A percentile compares a stretch with the other conserved stretches of the same genome.
Evolutionary conservation across 306 rosid genomes (phyloP).

Genomic region (Prinsepia uniflora): DNA sequence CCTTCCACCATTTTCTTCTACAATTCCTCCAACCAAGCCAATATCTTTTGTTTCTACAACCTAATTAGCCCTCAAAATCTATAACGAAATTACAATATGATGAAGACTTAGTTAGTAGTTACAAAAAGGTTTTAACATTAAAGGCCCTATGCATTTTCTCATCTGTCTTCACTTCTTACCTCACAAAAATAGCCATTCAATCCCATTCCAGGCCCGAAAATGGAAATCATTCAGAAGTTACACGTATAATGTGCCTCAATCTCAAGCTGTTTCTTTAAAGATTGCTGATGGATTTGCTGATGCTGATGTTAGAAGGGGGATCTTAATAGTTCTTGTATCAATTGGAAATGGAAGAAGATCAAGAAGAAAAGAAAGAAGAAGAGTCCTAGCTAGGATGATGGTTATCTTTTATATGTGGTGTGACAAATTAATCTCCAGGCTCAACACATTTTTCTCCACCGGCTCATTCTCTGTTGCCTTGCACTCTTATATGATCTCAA

Average conservation of each 20-base stretch:
- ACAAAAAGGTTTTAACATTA: neutral
- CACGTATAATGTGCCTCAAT: neutral
- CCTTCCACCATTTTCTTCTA: slow-evolving; percentile 41
- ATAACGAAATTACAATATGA: too few relatives aligned
- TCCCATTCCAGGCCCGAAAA: neutral
- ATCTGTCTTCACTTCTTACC: neutral
- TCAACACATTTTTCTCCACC: neutral
- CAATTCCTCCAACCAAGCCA: neutral
- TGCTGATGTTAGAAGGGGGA: neutral
- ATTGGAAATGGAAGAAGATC: neutral
- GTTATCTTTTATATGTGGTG: too few relatives aligned
- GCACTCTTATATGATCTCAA: neutral
- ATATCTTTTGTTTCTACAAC: too few relatives aligned
- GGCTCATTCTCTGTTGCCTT: neutral
- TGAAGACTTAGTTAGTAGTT: neutral
- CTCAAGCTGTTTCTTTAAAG: neutral
- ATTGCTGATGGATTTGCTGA: neutral
- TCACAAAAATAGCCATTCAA: slow-evolving; percentile 1
- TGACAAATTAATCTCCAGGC: neutral
- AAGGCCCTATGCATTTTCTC: neutral
- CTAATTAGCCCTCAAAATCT: too few relatives aligned
- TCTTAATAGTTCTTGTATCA: neutral
- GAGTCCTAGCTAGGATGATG: too few relatives aligned
- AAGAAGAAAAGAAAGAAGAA: too few relatives aligned
- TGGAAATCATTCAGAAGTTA: neutral